These are phyloP conservation scores for Alternaria panax DNA, from an alignment of 2,329 filamentous ascomycete genomes.

Conservation along the genomic window DNA sequence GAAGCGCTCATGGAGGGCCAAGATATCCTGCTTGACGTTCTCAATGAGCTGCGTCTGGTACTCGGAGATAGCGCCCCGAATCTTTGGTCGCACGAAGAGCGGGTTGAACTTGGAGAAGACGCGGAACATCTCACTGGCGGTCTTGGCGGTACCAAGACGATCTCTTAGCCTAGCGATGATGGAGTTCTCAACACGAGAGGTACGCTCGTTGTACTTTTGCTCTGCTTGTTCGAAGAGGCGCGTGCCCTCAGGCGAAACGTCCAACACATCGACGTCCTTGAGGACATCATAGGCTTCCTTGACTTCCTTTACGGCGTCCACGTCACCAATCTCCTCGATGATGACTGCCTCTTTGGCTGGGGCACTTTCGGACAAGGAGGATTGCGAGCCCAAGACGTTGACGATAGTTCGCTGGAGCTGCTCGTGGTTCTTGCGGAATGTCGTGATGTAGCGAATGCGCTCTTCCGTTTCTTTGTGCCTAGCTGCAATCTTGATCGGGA, in stretches of 20 bases:
- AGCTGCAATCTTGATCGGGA: slow-evolving; percentile 93
- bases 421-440: slow-evolving; percentile 96
- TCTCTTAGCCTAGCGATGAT: slow-evolving; percentile 95
- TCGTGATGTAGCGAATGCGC: slow-evolving; percentile 89
- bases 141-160: slow-evolving; percentile 92
- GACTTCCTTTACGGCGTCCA: slow-evolving; percentile 96
- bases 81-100: slow-evolving; percentile 97
- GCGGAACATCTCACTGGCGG: slow-evolving; percentile 99
- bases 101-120: slow-evolving; percentile 99
- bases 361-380: slow-evolving; percentile 52
- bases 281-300: slow-evolving; percentile 91
- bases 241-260: slow-evolving; percentile 89
- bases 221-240: slow-evolving; percentile 93
- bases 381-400: slow-evolving; percentile 83
- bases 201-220: slow-evolving; percentile 95
- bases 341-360: slow-evolving; percentile 63
- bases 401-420: slow-evolving; percentile 96
- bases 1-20: slow-evolving; percentile 91
- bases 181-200: slow-evolving; percentile 95
- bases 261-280: slow-evolving; percentile 92
- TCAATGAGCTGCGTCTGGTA: slow-evolving; percentile 98
- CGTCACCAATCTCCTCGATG: slow-evolving; percentile 93
- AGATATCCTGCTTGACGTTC: slow-evolving; percentile 96
- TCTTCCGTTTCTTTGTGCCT: slow-evolving; percentile 89
- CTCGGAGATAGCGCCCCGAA: slow-evolving; percentile 95